Evolutionary conservation across 2,329 filamentous ascomycete species (phyloP).

Genomic region (Fusarium sp.): DNA sequence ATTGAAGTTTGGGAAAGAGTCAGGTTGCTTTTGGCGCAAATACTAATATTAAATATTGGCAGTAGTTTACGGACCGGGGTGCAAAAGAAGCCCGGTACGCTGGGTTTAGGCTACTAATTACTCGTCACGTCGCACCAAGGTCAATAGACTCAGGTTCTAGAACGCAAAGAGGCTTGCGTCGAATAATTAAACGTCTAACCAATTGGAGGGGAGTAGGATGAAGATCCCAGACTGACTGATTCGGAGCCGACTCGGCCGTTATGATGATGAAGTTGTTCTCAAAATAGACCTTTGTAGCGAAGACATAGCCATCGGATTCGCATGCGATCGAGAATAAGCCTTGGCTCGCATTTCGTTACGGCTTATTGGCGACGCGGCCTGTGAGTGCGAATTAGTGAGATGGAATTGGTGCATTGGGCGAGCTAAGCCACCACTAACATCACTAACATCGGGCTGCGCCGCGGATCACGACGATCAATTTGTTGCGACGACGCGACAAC

Average conservation of each 20-base stretch:
- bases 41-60: neutral
- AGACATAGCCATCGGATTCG: constrained; percentile 4
- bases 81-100: neutral
- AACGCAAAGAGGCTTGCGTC: neutral
- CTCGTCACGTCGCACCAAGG: neutral
- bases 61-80: neutral
- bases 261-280: neutral
- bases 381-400: neutral
- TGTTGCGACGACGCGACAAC: neutral
- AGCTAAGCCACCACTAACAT: constrained; percentile 21
- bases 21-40: neutral
- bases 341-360: neutral
- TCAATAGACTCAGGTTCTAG: constrained; percentile 1
- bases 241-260: neutral
- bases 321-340: constrained; percentile 2
- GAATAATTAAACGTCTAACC: neutral
- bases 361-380: constrained; percentile 4
- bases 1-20: neutral
- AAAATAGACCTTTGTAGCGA: neutral
- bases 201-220: neutral
- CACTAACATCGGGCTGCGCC: neutral
- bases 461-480: constrained; percentile 5
- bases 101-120: neutral
- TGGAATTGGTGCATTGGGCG: constrained; percentile 3
- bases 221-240: neutral